Conservation (phyloP, 2,329 filamentous ascomycete genomes). For the Paracoccidioides lutzii region DNA sequence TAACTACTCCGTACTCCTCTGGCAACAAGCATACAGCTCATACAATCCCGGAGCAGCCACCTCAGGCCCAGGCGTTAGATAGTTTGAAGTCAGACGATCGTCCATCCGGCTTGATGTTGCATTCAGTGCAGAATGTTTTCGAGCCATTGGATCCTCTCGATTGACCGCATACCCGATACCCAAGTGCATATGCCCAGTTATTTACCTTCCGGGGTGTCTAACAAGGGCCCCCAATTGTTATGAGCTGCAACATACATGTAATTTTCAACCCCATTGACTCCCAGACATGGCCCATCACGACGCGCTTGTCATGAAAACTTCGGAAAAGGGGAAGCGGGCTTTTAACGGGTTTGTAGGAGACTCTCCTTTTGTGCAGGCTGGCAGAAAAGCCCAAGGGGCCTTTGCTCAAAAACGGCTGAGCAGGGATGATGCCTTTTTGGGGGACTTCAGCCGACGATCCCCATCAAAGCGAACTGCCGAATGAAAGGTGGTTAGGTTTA, state of each 20-base stretch:
- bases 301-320: neutral
- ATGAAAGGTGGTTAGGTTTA: too few relatives aligned
- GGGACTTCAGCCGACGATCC: too few relatives aligned
- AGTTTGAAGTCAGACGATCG: neutral
- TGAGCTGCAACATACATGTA: neutral
- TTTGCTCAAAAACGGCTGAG: neutral
- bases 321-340: neutral
- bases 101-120: neutral
- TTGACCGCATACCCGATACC: neutral
- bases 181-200: neutral
- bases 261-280: neutral
- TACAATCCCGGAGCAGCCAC: neutral
- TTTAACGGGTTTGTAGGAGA: neutral
- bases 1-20: neutral
- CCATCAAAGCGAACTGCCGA: too few relatives aligned
- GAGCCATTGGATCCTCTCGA: too few relatives aligned
- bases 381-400: neutral
- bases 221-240: neutral
- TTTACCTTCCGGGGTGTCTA: neutral
- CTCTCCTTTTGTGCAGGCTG: neutral
- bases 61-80: neutral
- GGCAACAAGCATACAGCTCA: too few relatives aligned
- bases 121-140: too few relatives aligned
- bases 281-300: neutral
- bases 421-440: neutral